Base-by-base conservation (phyloP, 2,329 filamentous ascomycete species). In the Colletotrichum kahawae region DNA sequence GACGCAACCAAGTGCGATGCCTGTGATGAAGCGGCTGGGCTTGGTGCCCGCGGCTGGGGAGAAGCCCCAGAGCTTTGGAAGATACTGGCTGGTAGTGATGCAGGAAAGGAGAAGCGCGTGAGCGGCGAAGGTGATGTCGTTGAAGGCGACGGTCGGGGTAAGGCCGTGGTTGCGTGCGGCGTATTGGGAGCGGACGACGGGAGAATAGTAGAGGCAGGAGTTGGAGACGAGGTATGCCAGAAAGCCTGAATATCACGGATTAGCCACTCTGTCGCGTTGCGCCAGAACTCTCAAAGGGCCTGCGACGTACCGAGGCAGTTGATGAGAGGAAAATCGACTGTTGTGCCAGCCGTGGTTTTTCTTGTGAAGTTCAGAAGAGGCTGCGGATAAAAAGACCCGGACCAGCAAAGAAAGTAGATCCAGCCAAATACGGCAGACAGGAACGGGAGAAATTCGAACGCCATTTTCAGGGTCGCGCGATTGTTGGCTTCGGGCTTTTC, bases 331-430 rank as follows among this genome's bases (percentile, higher is more conserved):
- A 97, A 98, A 83, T 98, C 96, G 78, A 98, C 93, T 1, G 95
- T 95, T 6, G 96, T 93, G 54, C 97, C 97, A 24, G 91, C 90
- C 6, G 96, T 98, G 10, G 95, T 94, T 72, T 91, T 91, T 69
- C 95, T 93, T 34, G 88, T 88, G 83, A 89, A 93, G 88, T 98
- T 98, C 77, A 95, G 90, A 76, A 97, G 85, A 8, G 94, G 92
- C 82, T 98, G 97, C 2, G 96, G 96, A 83, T 98, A 98, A 86
- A 98, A 98, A 18, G 95, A 98, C 18, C 93, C 86, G 14, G 94
- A 96, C 96, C 96, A 97, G 84, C 90, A 92, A 64, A 92, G 77
- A 77, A 91, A 93, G 84, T 96, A 96, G 81, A 93, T 85, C 93
- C 94, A 95, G 83, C 94, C 94, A 79, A 94, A 91, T 36, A 93